Evolutionary conservation across 2,329 filamentous ascomycete genomes (phyloP).

Genomic region (Ustilaginoidea virens): DNA sequence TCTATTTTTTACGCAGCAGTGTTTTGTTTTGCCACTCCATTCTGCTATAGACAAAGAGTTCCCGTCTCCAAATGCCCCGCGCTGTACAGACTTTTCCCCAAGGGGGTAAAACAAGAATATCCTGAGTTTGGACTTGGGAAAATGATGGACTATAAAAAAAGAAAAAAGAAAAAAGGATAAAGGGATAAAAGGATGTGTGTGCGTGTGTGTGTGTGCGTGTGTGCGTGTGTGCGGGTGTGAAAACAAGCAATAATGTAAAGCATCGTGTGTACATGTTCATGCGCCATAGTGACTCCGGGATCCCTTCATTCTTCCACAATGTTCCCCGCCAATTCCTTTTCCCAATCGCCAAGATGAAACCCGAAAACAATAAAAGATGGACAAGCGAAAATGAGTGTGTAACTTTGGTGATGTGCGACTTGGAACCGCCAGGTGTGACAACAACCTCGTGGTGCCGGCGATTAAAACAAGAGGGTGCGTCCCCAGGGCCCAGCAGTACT

Average conservation of each 20-base stretch:
- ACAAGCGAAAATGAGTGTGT: constrained; percentile 4
- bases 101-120: too few relatives aligned
- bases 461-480: too few relatives aligned
- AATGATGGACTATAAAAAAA: background rate
- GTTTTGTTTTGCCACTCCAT: constrained; percentile 9
- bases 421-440: background rate
- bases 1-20: too few relatives aligned
- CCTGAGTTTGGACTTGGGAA: too few relatives aligned
- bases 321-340: constrained; percentile 8
- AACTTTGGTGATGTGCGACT: background rate
- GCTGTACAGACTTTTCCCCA: constrained; percentile 1
- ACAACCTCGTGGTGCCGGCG: background rate
- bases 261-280: constrained; percentile 10
- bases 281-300: constrained; percentile 11
- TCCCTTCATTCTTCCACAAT: constrained; percentile 9
- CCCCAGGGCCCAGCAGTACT: too few relatives aligned
- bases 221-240: too few relatives aligned
- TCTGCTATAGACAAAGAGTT: constrained; percentile 7
- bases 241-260: too few relatives aligned
- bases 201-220: too few relatives aligned
- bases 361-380: constrained; percentile 1
- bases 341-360: constrained; percentile 1
- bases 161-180: constrained; percentile 9
- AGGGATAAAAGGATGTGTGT: constrained; percentile 1
- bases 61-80: constrained; percentile 1